Conservation (phyloP, 2,329 filamentous ascomycete species). For the Beauveria medogensis region DNA sequence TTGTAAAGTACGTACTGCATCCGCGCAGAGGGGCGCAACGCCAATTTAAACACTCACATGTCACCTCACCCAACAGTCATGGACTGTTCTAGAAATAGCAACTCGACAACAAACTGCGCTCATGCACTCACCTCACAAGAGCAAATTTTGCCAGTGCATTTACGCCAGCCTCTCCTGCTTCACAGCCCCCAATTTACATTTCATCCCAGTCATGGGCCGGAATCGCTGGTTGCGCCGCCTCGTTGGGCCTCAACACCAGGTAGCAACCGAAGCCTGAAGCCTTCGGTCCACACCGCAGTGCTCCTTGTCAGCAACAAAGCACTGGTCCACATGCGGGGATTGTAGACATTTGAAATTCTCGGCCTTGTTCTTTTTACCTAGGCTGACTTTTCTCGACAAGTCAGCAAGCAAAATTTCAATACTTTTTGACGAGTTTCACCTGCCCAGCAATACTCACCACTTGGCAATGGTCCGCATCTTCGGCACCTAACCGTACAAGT, state of each 20-base stretch:
- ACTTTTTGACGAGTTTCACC: not conserved
- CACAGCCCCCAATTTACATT: not conserved
- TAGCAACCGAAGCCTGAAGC: slow-evolving; percentile 3
- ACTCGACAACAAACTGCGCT: not conserved
- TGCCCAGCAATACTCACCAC: not conserved
- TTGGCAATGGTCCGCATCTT: not conserved
- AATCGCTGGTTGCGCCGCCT: slow-evolving; percentile 1
- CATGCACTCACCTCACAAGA: not conserved
- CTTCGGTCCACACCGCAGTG: not conserved
- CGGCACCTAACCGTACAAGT: not conserved
- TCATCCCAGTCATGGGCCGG: not conserved
- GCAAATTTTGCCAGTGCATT: not conserved
- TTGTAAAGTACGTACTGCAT: not conserved
- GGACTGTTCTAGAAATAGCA: slow-evolving; percentile 2
- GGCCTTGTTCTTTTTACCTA: too few species aligned
- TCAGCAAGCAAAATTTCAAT: not conserved
- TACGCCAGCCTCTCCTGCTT: not conserved
- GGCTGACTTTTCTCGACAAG: too few species aligned
- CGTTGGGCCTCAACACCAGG: slow-evolving; percentile 7
- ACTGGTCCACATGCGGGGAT: not conserved
- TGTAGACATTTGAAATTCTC: too few species aligned
- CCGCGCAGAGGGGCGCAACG: not conserved
- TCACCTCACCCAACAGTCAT: not conserved
- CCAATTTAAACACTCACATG: not conserved
- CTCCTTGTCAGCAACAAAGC: not conserved